Conservation (phyloP, 768 basidiomycete genomes). For the Brasilioporus rufonigricans region DNA sequence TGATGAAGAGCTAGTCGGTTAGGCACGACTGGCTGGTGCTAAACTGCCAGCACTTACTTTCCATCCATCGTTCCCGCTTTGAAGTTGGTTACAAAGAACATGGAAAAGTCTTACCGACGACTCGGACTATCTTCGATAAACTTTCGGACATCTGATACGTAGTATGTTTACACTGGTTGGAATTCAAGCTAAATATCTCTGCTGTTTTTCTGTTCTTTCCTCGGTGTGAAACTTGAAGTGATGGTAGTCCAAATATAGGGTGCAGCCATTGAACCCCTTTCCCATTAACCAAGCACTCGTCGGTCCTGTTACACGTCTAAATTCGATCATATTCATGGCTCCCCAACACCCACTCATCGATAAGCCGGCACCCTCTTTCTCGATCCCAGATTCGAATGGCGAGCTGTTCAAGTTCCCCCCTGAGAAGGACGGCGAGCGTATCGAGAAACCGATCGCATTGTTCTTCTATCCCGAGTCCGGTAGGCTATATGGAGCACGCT, state of each 20-base stretch:
- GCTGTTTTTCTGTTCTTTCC: background rate
- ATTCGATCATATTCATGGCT: constrained; percentile 36
- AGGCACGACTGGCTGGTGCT: no score
- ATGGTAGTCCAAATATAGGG: constrained; percentile 8
- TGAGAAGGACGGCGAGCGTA: constrained; percentile 40
- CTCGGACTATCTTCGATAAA: no score
- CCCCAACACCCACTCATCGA: constrained; percentile 53
- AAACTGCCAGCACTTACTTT: no score
- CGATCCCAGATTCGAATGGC: constrained; percentile 64
- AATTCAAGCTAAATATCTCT: background rate
- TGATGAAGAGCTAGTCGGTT: no score
- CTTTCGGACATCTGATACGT: no score
- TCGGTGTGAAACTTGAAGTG: background rate
- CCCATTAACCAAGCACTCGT: background rate
- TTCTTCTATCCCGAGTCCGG: constrained; percentile 81
- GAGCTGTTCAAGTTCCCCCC: constrained; percentile 58
- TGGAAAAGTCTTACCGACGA: no score
- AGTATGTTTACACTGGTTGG: no score
- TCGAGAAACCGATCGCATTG: constrained; percentile 55
- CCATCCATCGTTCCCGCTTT: no score
- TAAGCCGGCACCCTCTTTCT: constrained; percentile 62
- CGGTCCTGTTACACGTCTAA: background rate
- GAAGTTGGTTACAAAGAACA: no score
- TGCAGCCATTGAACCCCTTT: background rate
- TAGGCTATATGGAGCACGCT: constrained; percentile 28